These are phyloP conservation scores for Cladosporium sp. DNA, from an alignment of 2,329 filamentous ascomycete species.

Conservation along the genomic window DNA sequence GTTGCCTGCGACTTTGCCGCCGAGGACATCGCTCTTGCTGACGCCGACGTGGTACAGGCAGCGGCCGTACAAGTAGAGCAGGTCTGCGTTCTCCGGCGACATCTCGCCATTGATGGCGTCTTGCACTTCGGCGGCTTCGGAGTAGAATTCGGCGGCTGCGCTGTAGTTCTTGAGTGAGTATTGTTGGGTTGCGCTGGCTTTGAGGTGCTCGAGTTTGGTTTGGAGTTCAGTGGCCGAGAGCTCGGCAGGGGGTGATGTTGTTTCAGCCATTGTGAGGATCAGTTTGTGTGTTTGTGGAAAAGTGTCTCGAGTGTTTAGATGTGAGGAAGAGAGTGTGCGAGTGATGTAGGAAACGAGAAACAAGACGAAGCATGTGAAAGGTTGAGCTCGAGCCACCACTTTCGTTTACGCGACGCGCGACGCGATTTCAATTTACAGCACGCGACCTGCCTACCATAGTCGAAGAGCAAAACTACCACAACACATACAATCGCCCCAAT, in stretches of 20 bases:
- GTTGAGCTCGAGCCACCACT: neutral
- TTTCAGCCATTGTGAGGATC: conserved; percentile 3
- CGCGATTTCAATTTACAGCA: neutral
- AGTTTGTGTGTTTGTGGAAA: neutral
- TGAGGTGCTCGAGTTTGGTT: conserved; percentile 61
- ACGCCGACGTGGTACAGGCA: conserved; percentile 92
- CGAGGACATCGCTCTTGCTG: conserved; percentile 90
- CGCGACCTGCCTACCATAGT: neutral
- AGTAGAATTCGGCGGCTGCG: conserved; percentile 82
- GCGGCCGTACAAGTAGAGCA: conserved; percentile 92
- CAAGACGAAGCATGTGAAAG: conserved; percentile 7
- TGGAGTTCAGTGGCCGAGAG: conserved; percentile 22
- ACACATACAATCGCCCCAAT: conserved; percentile 11
- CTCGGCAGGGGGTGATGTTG: neutral
- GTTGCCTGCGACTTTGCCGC: conserved; percentile 69
- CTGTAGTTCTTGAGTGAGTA: conserved; percentile 89
- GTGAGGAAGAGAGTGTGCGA: neutral
- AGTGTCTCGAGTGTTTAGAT: neutral
- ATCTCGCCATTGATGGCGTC: conserved; percentile 90
- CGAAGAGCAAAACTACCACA: neutral
- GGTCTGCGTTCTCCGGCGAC: conserved; percentile 83
- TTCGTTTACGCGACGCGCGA: neutral
- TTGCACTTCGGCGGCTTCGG: conserved; percentile 84
- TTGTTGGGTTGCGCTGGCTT: conserved; percentile 76
- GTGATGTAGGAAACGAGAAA: neutral